A percentile compares a stretch with the other conserved stretches of the same genome.
phyloP scores from a whole-genome alignment of 1,284 basidiomycete genomes.

The Cryptococcus amylolentus region DNA sequence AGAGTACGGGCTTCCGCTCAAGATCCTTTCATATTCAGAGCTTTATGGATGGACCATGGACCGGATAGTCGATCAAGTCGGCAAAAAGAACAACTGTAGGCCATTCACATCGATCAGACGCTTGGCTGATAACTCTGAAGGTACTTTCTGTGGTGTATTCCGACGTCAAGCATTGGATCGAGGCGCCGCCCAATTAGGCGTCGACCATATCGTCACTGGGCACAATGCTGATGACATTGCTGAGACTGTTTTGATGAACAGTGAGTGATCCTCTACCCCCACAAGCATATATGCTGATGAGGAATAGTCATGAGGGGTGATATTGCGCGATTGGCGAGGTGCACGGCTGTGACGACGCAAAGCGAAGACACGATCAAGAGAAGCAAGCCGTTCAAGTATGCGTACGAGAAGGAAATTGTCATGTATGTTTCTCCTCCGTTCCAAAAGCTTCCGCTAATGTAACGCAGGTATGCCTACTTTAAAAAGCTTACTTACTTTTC shows the following conservation, averaged over 20 bases:
- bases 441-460: not conserved
- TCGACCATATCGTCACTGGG: constrained; percentile 98
- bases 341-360: constrained; percentile 89
- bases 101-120: not conserved
- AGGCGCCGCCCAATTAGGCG: constrained; percentile 80
- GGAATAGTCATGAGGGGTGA: constrained; percentile 88
- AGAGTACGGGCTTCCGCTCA: constrained; percentile 92
- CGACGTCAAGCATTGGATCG: constrained; percentile 92
- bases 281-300: not conserved
- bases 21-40: constrained; percentile 92
- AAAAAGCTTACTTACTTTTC: constrained; percentile 98
- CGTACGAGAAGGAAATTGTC: constrained; percentile 99
- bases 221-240: constrained; percentile 99
- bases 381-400: constrained; percentile 98
- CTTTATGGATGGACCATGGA: constrained; percentile 99
- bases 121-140: constrained; percentile 26
- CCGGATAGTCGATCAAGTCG: constrained; percentile 84
- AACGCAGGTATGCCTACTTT: constrained; percentile 88
- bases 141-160: constrained; percentile 97
- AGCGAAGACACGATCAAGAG: constrained; percentile 92
- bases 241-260: constrained; percentile 98
- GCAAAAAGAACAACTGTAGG: constrained; percentile 92
- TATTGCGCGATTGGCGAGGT: constrained; percentile 87
- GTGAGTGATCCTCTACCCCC: constrained; percentile 54
- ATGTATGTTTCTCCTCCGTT: constrained; percentile 60